Conservation (phyloP, 306 rosid species). For the Cicer yamashitae region DNA sequence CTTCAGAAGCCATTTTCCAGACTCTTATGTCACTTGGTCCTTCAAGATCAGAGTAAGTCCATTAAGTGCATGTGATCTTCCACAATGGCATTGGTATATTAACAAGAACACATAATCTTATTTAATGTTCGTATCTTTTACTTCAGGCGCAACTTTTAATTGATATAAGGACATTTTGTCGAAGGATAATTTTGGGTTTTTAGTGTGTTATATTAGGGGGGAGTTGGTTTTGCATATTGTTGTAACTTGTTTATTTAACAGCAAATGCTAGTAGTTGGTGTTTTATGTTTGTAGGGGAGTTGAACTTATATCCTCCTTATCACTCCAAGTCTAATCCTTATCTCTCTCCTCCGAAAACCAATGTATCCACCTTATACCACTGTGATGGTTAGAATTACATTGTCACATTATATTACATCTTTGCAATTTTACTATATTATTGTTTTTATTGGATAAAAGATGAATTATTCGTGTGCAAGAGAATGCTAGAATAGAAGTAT, state of each 20-base stretch:
- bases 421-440: constrained; percentile 11
- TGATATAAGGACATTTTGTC: neutral
- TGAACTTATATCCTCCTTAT: neutral
- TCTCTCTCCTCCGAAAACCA: neutral
- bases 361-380: neutral
- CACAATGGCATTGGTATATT: constrained; percentile 30
- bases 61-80: constrained; percentile 30
- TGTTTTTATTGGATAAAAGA: constrained; percentile 19
- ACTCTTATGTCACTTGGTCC: constrained; percentile 92
- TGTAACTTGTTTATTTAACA: neutral
- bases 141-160: constrained; percentile 26
- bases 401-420: neutral
- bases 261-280: neutral
- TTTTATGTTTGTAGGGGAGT: neutral
- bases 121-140: constrained; percentile 17
- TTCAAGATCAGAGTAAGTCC: constrained; percentile 94
- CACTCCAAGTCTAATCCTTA: neutral
- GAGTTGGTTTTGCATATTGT: neutral
- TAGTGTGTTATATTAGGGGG: neutral
- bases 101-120: constrained; percentile 33
- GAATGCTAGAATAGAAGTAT: constrained; percentile 31
- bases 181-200: constrained; percentile 16
- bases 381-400: constrained; percentile 15
- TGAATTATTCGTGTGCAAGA: constrained; percentile 21
- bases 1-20: constrained; percentile 92